phyloP scores from a whole-genome alignment of 1,284 basidiomycete species.

The Cutaneotrichosporon dermatis region DNA sequence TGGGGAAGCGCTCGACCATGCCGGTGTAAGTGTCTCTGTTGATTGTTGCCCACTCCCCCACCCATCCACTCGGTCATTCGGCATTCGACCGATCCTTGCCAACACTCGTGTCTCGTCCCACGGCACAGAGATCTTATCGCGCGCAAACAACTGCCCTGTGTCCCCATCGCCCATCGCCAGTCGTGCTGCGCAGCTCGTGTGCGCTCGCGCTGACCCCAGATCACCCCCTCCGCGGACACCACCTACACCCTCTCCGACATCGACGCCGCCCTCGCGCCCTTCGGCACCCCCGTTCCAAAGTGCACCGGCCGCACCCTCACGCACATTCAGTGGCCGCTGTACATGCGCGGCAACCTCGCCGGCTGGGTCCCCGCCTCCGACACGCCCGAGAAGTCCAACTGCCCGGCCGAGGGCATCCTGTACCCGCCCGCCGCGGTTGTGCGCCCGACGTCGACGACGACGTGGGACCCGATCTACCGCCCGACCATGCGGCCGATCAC shows the following conservation, averaged over 20 bases:
- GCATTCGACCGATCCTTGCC: too few species aligned
- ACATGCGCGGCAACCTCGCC: slow-evolving; percentile 33
- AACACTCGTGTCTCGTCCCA: too few species aligned
- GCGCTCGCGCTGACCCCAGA: slow-evolving; percentile 25
- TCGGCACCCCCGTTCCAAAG: slow-evolving; percentile 25
- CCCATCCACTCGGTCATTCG: too few species aligned
- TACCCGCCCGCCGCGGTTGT: slow-evolving; percentile 35
- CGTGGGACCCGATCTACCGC: slow-evolving; percentile 42
- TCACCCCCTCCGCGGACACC: slow-evolving; percentile 42
- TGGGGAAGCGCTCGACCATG: slow-evolving; percentile 31
- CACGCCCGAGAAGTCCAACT: slow-evolving; percentile 24
- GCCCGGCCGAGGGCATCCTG: slow-evolving; percentile 44
- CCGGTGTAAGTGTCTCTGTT: slow-evolving; percentile 31
- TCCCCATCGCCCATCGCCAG: too few species aligned
- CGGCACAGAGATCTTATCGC: too few species aligned
- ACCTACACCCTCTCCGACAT: slow-evolving; percentile 41
- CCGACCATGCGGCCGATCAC: slow-evolving; percentile 45
- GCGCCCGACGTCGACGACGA: slow-evolving; percentile 25
- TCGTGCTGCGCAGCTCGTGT: neutral
- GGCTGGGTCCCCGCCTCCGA: slow-evolving; percentile 27
- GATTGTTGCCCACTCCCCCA: too few species aligned
- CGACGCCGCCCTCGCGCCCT: slow-evolving; percentile 23
- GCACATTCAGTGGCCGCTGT: slow-evolving; percentile 38
- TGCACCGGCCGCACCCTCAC: slow-evolving; percentile 35
- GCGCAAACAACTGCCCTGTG: too few species aligned